Base-by-base conservation (phyloP, 2,329 filamentous ascomycete genomes). In the Lachnellula subtilissima region DNA sequence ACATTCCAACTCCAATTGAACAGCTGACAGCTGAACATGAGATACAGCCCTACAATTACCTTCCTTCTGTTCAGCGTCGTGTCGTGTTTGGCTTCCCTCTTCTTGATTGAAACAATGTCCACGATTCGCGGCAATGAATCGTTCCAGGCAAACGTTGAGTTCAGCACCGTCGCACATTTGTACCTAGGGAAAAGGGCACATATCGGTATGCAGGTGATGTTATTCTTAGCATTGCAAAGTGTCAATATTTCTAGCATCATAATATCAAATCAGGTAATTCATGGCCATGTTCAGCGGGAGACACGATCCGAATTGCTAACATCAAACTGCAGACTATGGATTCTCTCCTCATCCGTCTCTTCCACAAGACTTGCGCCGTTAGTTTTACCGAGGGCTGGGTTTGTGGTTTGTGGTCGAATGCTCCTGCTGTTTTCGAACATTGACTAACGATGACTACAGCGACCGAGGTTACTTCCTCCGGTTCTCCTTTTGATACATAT, bases 181-280 rank as follows among this genome's bases (percentile, higher is more conserved):
- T 53, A 53, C 22, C 32, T 53, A 17, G 51, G 51, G 3, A 25
- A 48, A 19, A 46, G n/a, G 14, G 17, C 32, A 23, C 51, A 53
- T 32, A 15, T 53, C 14, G n/a, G 47, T 8, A 53, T 53, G 51
- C 51, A 53, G 42, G 28, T 48, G 7, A n/a, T 53, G 15, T 37
- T 53, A 23, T 53, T 36, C 32, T 53, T 42, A 37, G 51, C 51
- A 15, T 25, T 53, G 28, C 51, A 53, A 32, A 53, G 51, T 25
- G 51, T 53, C 12, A 53, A 53, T 53, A 14, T 53, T 47, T 53
- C 51, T 8, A 53, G 51, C 32, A 53, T 53, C n/a, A 53, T 53
- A 15, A 53, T 53, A 45, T 53, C 51, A n/a, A 45, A 53, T 25
- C 51, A 53, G 43, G 51, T 53, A 14, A 19, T 28, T 40, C 17